These are phyloP conservation scores for Leccinum fibrillosum DNA, from an alignment of 768 basidiomycete species.

Conservation along the genomic window DNA sequence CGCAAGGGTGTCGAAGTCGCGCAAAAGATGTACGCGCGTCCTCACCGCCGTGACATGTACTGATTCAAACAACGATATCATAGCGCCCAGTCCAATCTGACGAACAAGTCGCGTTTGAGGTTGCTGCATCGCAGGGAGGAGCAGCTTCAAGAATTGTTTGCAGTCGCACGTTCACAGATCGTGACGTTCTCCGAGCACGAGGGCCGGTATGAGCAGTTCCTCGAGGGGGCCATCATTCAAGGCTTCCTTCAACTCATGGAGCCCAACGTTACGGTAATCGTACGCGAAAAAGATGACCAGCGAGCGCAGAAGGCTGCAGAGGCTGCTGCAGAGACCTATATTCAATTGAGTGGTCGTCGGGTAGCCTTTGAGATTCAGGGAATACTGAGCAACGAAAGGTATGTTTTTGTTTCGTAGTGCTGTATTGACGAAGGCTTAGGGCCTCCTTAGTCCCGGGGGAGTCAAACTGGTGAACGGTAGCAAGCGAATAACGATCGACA, in stretches of 20 bases:
- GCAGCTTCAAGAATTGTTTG: conserved; percentile 85
- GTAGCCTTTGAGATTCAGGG: conserved; percentile 59
- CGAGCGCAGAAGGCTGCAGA: conserved; percentile 67
- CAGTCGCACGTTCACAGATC: conserved; percentile 61
- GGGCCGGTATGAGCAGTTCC: conserved; percentile 73
- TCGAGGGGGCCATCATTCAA: conserved; percentile 84
- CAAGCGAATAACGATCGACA: conserved; percentile 84
- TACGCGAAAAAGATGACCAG: no score
- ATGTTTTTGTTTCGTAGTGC: conserved; percentile 19
- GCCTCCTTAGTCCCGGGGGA: conserved; percentile 71
- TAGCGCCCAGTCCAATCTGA: conserved; percentile 92
- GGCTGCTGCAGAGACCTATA: conserved; percentile 66
- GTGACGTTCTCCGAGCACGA: conserved; percentile 61
- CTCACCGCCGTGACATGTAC: background rate
- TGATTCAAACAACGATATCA: background rate
- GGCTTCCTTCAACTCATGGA: conserved; percentile 83
- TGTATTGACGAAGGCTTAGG: background rate
- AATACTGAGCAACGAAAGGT: conserved; percentile 66
- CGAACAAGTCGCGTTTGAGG: conserved; percentile 92
- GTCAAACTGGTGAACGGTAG: conserved; percentile 70
- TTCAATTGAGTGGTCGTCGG: conserved; percentile 71
- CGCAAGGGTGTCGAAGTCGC: conserved; percentile 89
- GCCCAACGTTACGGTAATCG: conserved; percentile 58
- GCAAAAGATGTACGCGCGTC: conserved; percentile 79
- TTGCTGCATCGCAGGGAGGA: conserved; percentile 91